Evolutionary conservation across 2,329 filamentous ascomycete genomes (phyloP).

Genomic region (Fusarium goolgardi): DNA sequence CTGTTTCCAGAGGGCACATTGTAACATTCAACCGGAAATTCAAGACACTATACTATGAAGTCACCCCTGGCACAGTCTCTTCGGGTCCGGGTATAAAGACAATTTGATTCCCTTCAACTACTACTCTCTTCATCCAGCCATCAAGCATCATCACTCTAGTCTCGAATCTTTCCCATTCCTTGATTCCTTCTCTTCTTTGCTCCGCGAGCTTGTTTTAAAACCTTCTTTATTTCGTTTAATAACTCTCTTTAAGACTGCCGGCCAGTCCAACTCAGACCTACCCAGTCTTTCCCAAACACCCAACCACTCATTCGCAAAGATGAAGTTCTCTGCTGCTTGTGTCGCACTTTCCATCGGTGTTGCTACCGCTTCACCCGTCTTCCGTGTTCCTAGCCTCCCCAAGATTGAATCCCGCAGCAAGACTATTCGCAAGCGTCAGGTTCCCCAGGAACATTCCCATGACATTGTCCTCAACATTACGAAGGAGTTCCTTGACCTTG

Average conservation of each 20-base stretch:
- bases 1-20: conserved; percentile 9
- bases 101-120: neutral
- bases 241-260: conserved; percentile 11
- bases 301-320: neutral
- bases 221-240: conserved; percentile 4
- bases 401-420: neutral
- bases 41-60: neutral
- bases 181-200: conserved; percentile 5
- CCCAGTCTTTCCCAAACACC: neutral
- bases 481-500: conserved; percentile 4
- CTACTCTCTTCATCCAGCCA: neutral
- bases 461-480: conserved; percentile 17
- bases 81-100: neutral
- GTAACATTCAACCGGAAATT: neutral
- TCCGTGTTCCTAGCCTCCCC: neutral
- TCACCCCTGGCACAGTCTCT: neutral
- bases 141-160: conserved; percentile 1
- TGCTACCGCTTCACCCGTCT: conserved; percentile 13
- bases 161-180: neutral
- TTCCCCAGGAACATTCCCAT: conserved; percentile 20
- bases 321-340: conserved; percentile 14
- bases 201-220: conserved; percentile 9
- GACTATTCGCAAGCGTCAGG: conserved; percentile 16
- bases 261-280: conserved; percentile 3
- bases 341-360: conserved; percentile 9